A percentile compares a stretch with the other conserved stretches of the same genome.
Conservation (phyloP, 805 yeast genomes). For the Kazachstania psychrophila region DNA sequence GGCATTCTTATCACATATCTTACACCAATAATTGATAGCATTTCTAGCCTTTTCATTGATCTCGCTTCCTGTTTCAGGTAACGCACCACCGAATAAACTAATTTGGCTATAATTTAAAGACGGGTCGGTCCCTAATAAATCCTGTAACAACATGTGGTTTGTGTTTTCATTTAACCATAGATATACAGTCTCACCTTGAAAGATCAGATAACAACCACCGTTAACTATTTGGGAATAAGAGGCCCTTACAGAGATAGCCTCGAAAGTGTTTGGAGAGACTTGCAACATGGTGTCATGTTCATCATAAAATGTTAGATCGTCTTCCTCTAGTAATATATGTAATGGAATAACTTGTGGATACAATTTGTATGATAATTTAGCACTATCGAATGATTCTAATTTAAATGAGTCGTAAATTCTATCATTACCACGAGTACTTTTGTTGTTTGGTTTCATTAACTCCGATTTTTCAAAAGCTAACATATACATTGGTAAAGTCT, state of each 20-base stretch:
- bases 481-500: conserved; percentile 57
- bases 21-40: conserved; percentile 43
- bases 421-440: conserved; percentile 46
- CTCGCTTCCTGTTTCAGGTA: conserved; percentile 64
- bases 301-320: conserved; percentile 44
- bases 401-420: conserved; percentile 43
- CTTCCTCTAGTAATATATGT: conserved; percentile 47
- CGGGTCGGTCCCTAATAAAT: conserved; percentile 57
- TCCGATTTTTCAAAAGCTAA: conserved; percentile 61
- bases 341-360: conserved; percentile 76
- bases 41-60: conserved; percentile 61
- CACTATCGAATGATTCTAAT: conserved; percentile 40
- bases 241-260: conserved; percentile 35
- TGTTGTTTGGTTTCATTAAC: conserved; percentile 39
- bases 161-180: conserved; percentile 66
- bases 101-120: conserved; percentile 17
- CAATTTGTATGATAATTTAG: conserved; percentile 51
- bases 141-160: conserved; percentile 56
- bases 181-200: conserved; percentile 51
- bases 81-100: conserved; percentile 33
- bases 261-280: conserved; percentile 35
- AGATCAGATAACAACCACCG: conserved; percentile 72
- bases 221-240: conserved; percentile 35
- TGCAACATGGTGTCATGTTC: conserved; percentile 35
- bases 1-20: conserved; percentile 14